These are phyloP conservation scores for Phytophthora hibernalis DNA, from an alignment of 352 stramenopile species.

Conservation along the genomic window DNA sequence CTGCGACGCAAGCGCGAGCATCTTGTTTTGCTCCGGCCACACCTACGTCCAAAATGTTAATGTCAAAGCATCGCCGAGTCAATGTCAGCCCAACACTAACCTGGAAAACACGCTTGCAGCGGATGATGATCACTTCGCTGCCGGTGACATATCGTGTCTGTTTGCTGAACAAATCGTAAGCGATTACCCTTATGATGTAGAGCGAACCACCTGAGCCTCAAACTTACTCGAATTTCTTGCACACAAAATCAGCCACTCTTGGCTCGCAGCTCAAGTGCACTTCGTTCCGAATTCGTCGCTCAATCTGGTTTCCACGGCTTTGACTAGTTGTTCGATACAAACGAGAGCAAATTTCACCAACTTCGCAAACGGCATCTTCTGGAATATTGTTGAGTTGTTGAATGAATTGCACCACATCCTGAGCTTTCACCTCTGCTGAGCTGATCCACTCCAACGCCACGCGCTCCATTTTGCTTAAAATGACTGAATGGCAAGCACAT, in stretches of 20 bases:
- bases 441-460: slow-evolving; percentile 64
- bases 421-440: slow-evolving; percentile 36
- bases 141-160: slow-evolving; percentile 48
- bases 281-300: slow-evolving; percentile 28
- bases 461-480: slow-evolving; percentile 34
- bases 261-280: slow-evolving; percentile 58
- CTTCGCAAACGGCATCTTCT: slow-evolving; percentile 56
- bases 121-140: slow-evolving; percentile 63
- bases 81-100: slow-evolving; percentile 2
- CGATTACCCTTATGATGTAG: background rate
- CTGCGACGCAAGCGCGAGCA: too few relatives aligned
- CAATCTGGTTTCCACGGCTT: background rate
- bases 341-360: slow-evolving; percentile 46
- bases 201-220: background rate
- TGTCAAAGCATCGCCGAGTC: too few relatives aligned
- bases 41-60: background rate
- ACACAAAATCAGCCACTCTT: slow-evolving; percentile 62
- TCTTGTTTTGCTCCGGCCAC: background rate
- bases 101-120: slow-evolving; percentile 48
- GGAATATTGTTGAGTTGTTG: slow-evolving; percentile 58
- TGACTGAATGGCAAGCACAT: background rate
- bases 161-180: slow-evolving; percentile 27
- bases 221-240: slow-evolving; percentile 61
- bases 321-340: background rate
- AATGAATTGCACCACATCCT: slow-evolving; percentile 49